Evolutionary conservation across 495 filamentous ascomycete genomes (phyloP), one percentile per base, ranked within the genome.

Genomic region (Penicillium bovifimosum): DNA sequence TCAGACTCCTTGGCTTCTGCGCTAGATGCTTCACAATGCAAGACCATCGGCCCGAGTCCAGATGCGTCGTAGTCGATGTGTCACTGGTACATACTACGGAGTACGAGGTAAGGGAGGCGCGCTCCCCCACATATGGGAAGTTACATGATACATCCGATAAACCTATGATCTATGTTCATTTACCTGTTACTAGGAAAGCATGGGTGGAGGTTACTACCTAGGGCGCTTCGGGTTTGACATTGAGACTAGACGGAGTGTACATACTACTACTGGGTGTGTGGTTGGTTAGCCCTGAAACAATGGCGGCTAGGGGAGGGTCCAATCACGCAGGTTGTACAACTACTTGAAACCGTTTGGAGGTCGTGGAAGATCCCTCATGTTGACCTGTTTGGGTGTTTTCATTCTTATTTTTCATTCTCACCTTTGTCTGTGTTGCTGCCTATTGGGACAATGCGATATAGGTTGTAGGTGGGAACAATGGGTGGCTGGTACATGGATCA

Each of bases 241-340:
- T 42, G 41, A 41, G 50, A 45, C 44, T 24, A 26, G 18, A 31
- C 2, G 18, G n/a, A n/a, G n/a, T n/a, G n/a, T n/a, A n/a, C n/a
- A n/a, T n/a, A n/a, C n/a, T n/a, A n/a, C n/a, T n/a, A n/a, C n/a
- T n/a, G n/a, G n/a, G n/a, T n/a, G 16, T 32, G 10, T 56, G 26
- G 36, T 26, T 34, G 18, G 40, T 50, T 45, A 41, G 47, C 47
- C 50, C 41, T 62, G 61, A 64, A 64, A 64, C 61, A 52, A 34
- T 9, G 16, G 61, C 58, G 59, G 49, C 58, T 54, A 50, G 24
- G 34, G 26, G 24, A 29, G 26, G 20, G 13, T 16, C 61, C 58
- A 63, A 63, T 63, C 52, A 61, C 16, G 41, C 33, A 27, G 35
- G 28, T 7, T 11, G 18, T 13, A 3, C 28, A 28, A 33, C 55